These are phyloP conservation scores for Simplicillium sp. DNA, from an alignment of 2,329 filamentous ascomycete genomes.

Conservation along the genomic window DNA sequence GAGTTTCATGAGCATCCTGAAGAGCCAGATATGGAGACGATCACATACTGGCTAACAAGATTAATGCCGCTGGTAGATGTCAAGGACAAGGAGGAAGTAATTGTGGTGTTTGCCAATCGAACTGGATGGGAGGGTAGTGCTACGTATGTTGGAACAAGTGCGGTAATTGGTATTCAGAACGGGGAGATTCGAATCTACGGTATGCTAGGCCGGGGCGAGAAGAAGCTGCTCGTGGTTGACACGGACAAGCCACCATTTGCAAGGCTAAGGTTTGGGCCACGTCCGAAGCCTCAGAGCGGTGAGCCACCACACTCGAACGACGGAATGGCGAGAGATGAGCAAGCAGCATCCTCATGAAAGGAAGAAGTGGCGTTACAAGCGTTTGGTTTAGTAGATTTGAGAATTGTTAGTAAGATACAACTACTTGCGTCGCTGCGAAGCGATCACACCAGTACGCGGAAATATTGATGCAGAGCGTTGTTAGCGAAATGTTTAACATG, in stretches of 20 bases:
- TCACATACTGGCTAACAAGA: constrained; percentile 67
- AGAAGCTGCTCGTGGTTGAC: constrained; percentile 60
- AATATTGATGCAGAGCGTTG: too few relatives aligned
- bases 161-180: constrained; percentile 55
- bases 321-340: not conserved
- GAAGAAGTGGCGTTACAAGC: too few relatives aligned
- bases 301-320: not conserved
- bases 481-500: too few relatives aligned
- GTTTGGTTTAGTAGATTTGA: too few relatives aligned
- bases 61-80: constrained; percentile 54
- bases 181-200: constrained; percentile 63
- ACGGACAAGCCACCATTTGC: constrained; percentile 36
- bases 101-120: constrained; percentile 64
- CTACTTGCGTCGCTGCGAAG: too few relatives aligned
- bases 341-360: too few relatives aligned
- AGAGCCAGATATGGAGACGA: constrained; percentile 62
- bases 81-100: constrained; percentile 46
- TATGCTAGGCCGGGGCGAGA: constrained; percentile 58
- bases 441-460: too few relatives aligned
- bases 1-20: constrained; percentile 35
- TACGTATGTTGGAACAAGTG: constrained; percentile 65
- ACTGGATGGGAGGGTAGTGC: constrained; percentile 56
- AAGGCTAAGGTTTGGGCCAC: constrained; percentile 22
- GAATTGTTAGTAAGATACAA: too few relatives aligned
- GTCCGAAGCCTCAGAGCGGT: not conserved